Base-by-base conservation (phyloP, 306 rosid species). In the Medicago ruthenica region DNA sequence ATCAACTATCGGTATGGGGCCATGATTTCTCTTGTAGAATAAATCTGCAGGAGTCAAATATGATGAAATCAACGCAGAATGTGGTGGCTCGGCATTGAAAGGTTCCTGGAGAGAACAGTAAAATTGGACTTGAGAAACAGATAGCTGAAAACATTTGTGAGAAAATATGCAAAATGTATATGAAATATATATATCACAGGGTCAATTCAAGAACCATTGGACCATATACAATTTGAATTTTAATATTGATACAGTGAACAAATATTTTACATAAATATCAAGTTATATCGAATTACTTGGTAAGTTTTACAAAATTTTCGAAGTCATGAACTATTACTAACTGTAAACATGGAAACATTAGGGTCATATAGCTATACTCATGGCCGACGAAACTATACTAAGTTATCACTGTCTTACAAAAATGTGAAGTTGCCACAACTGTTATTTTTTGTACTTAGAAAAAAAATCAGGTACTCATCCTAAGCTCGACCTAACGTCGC, bases 21-120 rank as follows among this genome's bases (percentile, higher is more conserved):
- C 98, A 79, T 94, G 98, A 67, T 92, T 94, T 76, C 98, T 86
- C 92, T 94, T 94, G 88, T 92, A 92, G 82, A 92, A 94, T 31
- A 94, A 90, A 74, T 94, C 89, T 40, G 83, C 82, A 6, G 96
- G 91, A 20, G 98, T 94, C 71, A 92, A 79, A 58, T 94, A 94
- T 1, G 96, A 85, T 3, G 84, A 70, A 14, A 59, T 41, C 88
- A 94, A 80, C 42, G 85, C 86, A 8, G 92, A 76, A 36, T 95
- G 96, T 0, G 86, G 96, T 48, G 96, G 98, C 89, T 94, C 96
- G 0, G 96, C 96, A 71, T 92, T 94, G 79, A 94, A 94, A 14
- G 98, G 97, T 71, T 87, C 89, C 96, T 89, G 48, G 51, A 51
- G 63, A 20, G 53, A 47, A 24, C 14, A 51, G 2, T 24, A 67